Evolutionary conservation across 202 grass and related monocot species (phyloP), one percentile per base, ranked within the genome.

Genomic region (Setaria italica): DNA sequence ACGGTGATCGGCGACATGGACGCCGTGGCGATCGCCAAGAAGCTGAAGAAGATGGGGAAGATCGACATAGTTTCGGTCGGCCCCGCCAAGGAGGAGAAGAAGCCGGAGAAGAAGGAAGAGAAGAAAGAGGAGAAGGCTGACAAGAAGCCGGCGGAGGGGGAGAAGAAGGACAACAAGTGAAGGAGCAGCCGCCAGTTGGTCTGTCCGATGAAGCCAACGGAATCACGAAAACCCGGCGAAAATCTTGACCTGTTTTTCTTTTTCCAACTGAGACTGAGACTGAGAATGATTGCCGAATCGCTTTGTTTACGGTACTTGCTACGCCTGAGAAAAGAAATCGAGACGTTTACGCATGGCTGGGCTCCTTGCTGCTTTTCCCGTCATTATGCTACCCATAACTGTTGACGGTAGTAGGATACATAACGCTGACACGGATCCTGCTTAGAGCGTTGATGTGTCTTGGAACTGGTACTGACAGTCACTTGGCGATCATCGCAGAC

Each of bases 1-100:
- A 98, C 87, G n/a, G 77, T 98, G 57, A 90, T 92, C 6, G 91
- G 95, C 12, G 81, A 87, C 77, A 98, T 98, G 92, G 95, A 98
- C 86, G 83, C 87, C 0, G 91, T 98, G 4, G 89, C 87, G 17
- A 87, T 98, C 14, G 92, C 91, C 9, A 98, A 92, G 83, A 98
- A 89, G 80, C 76, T 98, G 74, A 95, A 83, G 91, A 98, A 98
- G 64, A 30, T 98, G 14, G 87, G 91, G 70, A 98, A 90, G 55
- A 66, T 98, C 53, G 95, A 98, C 77, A 93, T 98, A 70, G 4
- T 98, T 3, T 95, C 89, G 0, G 95, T 98, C 9, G 95, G 95
- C 5, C 92, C 87, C 0, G 92, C 92, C 42, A 95, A 95, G 84
- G 95, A 93, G 78, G 88, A 91, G 66, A 92, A 94, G 81, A 94